Evolutionary conservation across 305 asterid genomes (phyloP), one percentile per base, ranked within the genome.

Genomic region (Solanum hybrid): DNA sequence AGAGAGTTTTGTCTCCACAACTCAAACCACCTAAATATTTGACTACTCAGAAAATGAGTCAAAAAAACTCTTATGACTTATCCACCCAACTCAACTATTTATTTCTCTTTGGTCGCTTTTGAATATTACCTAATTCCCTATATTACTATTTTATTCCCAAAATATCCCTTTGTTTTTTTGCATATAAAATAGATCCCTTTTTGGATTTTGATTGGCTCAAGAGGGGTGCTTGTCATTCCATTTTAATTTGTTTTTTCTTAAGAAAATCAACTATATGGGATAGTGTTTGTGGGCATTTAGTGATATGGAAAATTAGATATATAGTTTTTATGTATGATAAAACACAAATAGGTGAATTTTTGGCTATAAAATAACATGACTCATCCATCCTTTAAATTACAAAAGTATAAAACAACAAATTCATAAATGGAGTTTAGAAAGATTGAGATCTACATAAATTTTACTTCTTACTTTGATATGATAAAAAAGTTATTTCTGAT

Each of bases 1-100:
- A 60, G 87, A 81, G 85, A 42, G 15, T 34, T 32, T 38, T 90
- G 91, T 81, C 91, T 80, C 90, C 88, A 26, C 90, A 80, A 90
- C 42, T 78, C 85, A 90, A 87, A 87, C 91, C 91, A 80, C 69
- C 38, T 51, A 10, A 24, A 51, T 84, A 77, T 34, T 7, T 79
- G 88, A n/a, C 81, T n/a, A 86, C 66, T 35, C 91, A 22, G 13
- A 35, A 77, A 34, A 34, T 22, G 31, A 78, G 85, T 78, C 69
- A 42, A 78, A 78, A 19, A 35, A 35, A 35, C 85, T 22, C 31
- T 66, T 76, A 78, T 60, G 45, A 35, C 56, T 34, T 79, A 90
- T 79, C 88, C 89, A 80, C 79, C 6, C 29, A 69, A 69, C 76
- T 69, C 36, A 56, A 14, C 13, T 31, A 42, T 45, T 45, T 45